A percentile compares a stretch with the other conserved stretches of the same genome.
These are phyloP conservation scores for Annona squamosa DNA, from an alignment of 164 flowering plant species.

Conservation along the genomic window DNA sequence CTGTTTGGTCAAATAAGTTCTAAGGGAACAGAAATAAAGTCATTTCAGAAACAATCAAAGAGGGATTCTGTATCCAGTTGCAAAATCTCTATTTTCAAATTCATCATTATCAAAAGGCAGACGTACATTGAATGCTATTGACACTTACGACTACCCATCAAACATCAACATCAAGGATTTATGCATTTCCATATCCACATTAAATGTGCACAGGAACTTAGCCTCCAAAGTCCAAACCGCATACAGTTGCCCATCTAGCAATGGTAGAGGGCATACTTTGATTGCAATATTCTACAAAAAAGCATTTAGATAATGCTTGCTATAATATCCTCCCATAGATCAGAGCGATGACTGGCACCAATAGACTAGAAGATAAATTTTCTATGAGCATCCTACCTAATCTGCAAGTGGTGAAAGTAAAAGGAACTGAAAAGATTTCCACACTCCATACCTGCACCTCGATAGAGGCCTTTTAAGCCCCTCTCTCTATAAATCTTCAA, in stretches of 20 bases:
- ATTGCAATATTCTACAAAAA: too few relatives aligned
- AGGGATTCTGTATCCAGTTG: neutral
- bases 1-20: neutral
- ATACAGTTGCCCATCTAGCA: too few relatives aligned
- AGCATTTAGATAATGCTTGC: neutral
- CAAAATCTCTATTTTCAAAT: neutral
- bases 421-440: neutral
- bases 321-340: neutral
- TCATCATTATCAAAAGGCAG: neutral
- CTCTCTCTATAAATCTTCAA: constrained; percentile 60
- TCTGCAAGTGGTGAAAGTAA: neutral
- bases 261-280: too few relatives aligned
- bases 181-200: too few relatives aligned
- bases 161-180: too few relatives aligned
- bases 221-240: too few relatives aligned
- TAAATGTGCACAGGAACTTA: too few relatives aligned
- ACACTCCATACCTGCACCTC: constrained; percentile 71
- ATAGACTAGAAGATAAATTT: neutral
- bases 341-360: neutral
- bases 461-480: constrained; percentile 81
- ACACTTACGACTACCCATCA: too few relatives aligned
- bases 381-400: neutral
- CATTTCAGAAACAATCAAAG: neutral
- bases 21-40: neutral
- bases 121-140: neutral